Evolutionary conservation across 2,329 filamentous ascomycete species (phyloP).

Genomic region (Penicillium sp.): DNA sequence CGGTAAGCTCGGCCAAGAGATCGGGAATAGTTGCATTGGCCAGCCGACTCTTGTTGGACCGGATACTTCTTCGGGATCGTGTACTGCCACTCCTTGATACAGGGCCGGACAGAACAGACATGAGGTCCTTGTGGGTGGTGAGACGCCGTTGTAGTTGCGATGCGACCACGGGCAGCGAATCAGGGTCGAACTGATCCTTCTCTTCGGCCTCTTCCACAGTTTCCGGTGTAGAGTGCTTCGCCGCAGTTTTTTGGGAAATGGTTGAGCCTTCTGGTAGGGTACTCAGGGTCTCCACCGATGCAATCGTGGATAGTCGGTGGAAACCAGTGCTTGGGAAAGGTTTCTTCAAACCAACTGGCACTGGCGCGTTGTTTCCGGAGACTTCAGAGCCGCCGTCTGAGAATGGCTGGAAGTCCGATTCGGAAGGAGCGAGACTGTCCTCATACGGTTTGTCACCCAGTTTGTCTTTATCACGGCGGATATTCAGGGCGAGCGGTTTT

Average conservation of each 20-base stretch:
- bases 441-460: slow-evolving; percentile 19
- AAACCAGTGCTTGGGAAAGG: slow-evolving; percentile 56
- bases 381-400: slow-evolving; percentile 42
- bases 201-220: slow-evolving; percentile 23
- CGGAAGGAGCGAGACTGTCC: slow-evolving; percentile 32
- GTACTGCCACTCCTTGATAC: slow-evolving; percentile 66
- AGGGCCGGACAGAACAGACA: slow-evolving; percentile 80
- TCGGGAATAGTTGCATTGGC: slow-evolving; percentile 71
- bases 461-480: slow-evolving; percentile 16
- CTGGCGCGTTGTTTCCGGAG: slow-evolving; percentile 40
- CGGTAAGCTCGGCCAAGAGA: slow-evolving; percentile 74
- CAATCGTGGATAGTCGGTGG: slow-evolving; percentile 60
- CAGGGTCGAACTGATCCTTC: slow-evolving; percentile 48
- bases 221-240: slow-evolving; percentile 5
- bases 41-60: slow-evolving; percentile 68
- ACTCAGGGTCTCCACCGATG: slow-evolving; percentile 57
- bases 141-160: slow-evolving; percentile 68
- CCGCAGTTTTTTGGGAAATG: slow-evolving; percentile 4
- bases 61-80: slow-evolving; percentile 75
- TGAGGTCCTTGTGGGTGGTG: slow-evolving; percentile 89
- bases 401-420: slow-evolving; percentile 31
- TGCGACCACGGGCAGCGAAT: slow-evolving; percentile 50
- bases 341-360: slow-evolving; percentile 46
- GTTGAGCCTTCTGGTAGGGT: slow-evolving; percentile 29
- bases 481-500: slow-evolving; percentile 14